Evolutionary conservation across 352 stramenopile species (phyloP).

Genomic region (Thalassiosira hispida): DNA sequence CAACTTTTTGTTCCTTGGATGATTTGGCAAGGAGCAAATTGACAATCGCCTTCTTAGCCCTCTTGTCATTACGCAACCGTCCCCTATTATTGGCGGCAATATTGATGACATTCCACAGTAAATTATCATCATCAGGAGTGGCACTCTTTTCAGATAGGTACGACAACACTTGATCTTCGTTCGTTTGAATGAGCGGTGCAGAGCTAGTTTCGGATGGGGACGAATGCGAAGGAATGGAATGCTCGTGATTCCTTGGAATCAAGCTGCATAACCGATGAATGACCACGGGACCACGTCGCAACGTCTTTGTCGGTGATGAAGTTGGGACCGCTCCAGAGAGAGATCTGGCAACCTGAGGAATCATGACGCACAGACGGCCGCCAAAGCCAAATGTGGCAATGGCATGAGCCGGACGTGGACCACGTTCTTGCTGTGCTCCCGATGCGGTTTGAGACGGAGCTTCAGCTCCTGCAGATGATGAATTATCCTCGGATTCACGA

Average conservation of each 20-base stretch:
- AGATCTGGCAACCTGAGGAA: slow-evolving; percentile 49
- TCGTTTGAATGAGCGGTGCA: slow-evolving; percentile 26
- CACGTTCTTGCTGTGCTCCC: neutral
- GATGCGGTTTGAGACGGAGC: neutral
- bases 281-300: slow-evolving; percentile 50
- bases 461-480: neutral
- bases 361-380: slow-evolving; percentile 70
- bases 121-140: slow-evolving; percentile 32
- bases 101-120: slow-evolving; percentile 79
- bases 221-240: slow-evolving; percentile 60
- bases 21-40: slow-evolving; percentile 62
- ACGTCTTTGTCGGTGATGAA: slow-evolving; percentile 4
- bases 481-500: slow-evolving; percentile 5
- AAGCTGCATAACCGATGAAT: slow-evolving; percentile 55
- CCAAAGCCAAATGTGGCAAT: slow-evolving; percentile 80
- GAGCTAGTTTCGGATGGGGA: neutral
- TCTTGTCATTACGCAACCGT: slow-evolving; percentile 73
- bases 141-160: slow-evolving; percentile 59
- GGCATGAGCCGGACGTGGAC: slow-evolving; percentile 50
- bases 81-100: slow-evolving; percentile 75
- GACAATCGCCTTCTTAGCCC: slow-evolving; percentile 68
- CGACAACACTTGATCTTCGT: slow-evolving; percentile 54
- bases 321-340: slow-evolving; percentile 27
- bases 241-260: slow-evolving; percentile 43
- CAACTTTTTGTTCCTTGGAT: slow-evolving; percentile 2